Conservation (phyloP, 768 basidiomycete genomes). For the Gymnopilus dilepis region DNA sequence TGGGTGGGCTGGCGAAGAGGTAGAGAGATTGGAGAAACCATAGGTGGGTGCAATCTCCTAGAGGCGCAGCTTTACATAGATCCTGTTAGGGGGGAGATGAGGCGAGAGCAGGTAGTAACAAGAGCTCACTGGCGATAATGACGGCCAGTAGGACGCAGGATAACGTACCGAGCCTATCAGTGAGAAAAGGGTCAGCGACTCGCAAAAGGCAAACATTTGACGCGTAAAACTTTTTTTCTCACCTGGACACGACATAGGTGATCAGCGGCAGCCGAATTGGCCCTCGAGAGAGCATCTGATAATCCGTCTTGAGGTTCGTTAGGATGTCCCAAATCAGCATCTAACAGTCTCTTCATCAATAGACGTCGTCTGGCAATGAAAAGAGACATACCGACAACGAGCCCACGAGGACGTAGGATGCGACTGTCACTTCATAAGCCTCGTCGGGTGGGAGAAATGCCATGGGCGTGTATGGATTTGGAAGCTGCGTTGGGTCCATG, state of each 20-base stretch:
- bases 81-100: not conserved
- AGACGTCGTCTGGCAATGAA: not conserved
- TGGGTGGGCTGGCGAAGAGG: constrained; percentile 20
- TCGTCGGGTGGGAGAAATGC: constrained; percentile 11
- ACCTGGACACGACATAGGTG: constrained; percentile 33
- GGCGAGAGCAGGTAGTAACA: not conserved
- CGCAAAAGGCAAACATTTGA: not conserved
- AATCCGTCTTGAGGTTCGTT: constrained; percentile 27
- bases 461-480: constrained; percentile 14
- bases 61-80: constrained; percentile 16
- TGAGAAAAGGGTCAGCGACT: not conserved
- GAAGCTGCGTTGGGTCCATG: not conserved
- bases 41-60: constrained; percentile 17
- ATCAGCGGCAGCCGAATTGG: constrained; percentile 23
- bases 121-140: constrained; percentile 12
- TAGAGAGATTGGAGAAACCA: constrained; percentile 17
- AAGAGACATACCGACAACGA: constrained; percentile 8
- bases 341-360: constrained; percentile 11
- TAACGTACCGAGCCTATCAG: constrained; percentile 9
- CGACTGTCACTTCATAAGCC: constrained; percentile 8
- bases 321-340: constrained; percentile 34
- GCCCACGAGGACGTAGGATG: constrained; percentile 7
- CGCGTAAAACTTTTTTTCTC: not conserved
- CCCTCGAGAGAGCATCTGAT: constrained; percentile 22
- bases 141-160: constrained; percentile 3